Base-by-base conservation (phyloP, 23 red algal genomes). In the Agarophyton chilense region DNA sequence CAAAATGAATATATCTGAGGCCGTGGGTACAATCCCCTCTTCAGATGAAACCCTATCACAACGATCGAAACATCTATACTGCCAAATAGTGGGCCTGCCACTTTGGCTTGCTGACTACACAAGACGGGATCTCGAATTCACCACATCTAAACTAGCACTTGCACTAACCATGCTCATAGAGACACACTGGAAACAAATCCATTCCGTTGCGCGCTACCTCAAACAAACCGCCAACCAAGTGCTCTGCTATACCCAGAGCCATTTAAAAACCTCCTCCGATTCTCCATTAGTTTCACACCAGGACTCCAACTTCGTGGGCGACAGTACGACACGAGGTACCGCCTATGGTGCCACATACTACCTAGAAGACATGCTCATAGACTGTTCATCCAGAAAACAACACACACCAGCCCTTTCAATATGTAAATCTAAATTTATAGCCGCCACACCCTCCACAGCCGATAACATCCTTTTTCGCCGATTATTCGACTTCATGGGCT, bases 81-180 rank as follows among this genome's bases (percentile, higher is more conserved):
- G 4, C 6, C 47, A 77, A 77, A n/a, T 47, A 26, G 47, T 52
- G 1, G 72, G 72, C 43, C 19, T 1, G 4, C 72, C 47, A 4
- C 19, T 10, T 19, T 77, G 47, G 43, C 22, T 77, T 2, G 72
- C 72, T 7, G 72, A 77, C 72, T 40, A n/a, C 43, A 77, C 72
- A 35, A 4, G 72, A 3, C 72, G 34, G 3, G 72, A 77, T 38
- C 21, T 77, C 18, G 72, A 31, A 46, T 77, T 49, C 19, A 19
- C 47, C 43, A 77, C 41, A 5, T 77, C 72, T 4, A 77, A 77
- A 47, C 36, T 77, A 8, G 72, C 72, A 1, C 29, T 40, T 29
- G 72, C 72, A 9, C 41, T 51, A 2, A 24, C 43, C 34, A 28
- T 26, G 4, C 72, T 38, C 8, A 77, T 38, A 3, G 47, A 46